Base-by-base conservation (phyloP, 2,329 filamentous ascomycete species). In the Alternaria conjuncta region DNA sequence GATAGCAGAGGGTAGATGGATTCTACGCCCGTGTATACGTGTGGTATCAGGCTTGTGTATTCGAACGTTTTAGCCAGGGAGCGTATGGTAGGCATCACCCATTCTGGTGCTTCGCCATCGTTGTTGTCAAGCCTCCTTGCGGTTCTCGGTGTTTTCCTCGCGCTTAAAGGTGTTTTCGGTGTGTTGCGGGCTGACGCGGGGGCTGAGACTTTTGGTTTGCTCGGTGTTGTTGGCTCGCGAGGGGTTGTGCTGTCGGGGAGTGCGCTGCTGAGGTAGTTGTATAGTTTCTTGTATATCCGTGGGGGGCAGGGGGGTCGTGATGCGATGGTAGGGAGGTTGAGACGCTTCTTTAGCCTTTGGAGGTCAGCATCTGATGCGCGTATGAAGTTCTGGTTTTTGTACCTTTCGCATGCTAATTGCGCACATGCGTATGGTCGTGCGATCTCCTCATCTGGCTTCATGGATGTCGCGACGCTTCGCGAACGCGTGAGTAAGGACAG, bases 361-460 rank as follows among this genome's bases (percentile, higher is more conserved):
- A 11, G 67, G 75, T 74, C 81, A 85, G 59, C 74, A n/a, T n/a
- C n/a, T n/a, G n/a, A n/a, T n/a, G n/a, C n/a, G n/a, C n/a, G n/a
- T n/a, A n/a, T n/a, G n/a, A n/a, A n/a, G n/a, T n/a, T n/a, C n/a
- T n/a, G n/a, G n/a, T n/a, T n/a, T n/a, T n/a, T 21, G 26, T 81
- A 92, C 92, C 92, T 88, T 71, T 95, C 93, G 76, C 94, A 98
- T 20, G 96, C 96, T 64, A 99, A 53, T 63, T 80, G 77, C 10
- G 77, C 76, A 59, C 78, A 80, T 55, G 77, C 76, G 60, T 80
- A 80, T 43, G 77, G 75, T 6, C 78, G 71, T 21, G 73, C 78
- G 20, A 80, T 79, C 63, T 79, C 78, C 51, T 80, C 78, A 28
- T 80, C 78, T 0, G 73, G 64, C 59, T 78, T 80, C 44, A 80